Conservation (phyloP, 805 yeast species). For the Lachancea sp. region DNA sequence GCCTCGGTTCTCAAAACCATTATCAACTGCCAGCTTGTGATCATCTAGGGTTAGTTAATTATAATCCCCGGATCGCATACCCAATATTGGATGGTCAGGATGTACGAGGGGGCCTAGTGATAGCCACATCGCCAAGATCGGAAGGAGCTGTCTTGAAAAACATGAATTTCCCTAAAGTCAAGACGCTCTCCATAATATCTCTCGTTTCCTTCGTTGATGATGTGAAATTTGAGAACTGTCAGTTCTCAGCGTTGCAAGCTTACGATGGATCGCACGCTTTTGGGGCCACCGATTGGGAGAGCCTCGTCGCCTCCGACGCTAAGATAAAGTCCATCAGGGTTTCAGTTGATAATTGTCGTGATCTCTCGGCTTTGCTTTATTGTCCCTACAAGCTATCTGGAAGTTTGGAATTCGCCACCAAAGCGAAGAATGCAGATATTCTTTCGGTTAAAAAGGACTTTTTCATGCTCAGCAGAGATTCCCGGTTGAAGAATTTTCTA, state of each 20-base stretch:
- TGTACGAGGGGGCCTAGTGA: slow-evolving; percentile 12
- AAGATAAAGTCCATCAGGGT: slow-evolving; percentile 10
- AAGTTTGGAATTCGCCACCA: not conserved
- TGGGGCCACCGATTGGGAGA: slow-evolving; percentile 20
- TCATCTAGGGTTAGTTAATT: slow-evolving; percentile 18
- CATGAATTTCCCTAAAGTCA: slow-evolving; percentile 18
- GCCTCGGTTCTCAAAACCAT: not conserved
- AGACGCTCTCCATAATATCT: slow-evolving; percentile 10
- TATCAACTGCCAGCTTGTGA: slow-evolving; percentile 23
- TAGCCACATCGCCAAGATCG: slow-evolving; percentile 17
- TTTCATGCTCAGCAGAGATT: not conserved
- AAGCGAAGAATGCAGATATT: not conserved
- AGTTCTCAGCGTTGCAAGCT: slow-evolving; percentile 13
- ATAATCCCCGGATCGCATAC: slow-evolving; percentile 13
- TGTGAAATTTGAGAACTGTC: slow-evolving; percentile 17
- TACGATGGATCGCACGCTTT: slow-evolving; percentile 6
- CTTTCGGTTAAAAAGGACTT: not conserved
- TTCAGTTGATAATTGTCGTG: slow-evolving; percentile 14
- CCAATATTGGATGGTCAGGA: slow-evolving; percentile 20
- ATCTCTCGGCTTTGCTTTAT: slow-evolving; percentile 4
- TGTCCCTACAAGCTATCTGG: not conserved
- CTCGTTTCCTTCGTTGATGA: slow-evolving; percentile 9
- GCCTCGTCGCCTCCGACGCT: slow-evolving; percentile 9
- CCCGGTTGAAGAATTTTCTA: not conserved
- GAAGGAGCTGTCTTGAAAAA: slow-evolving; percentile 15